Conservation (phyloP, 2,329 filamentous ascomycete species). For the Fusarium gaditjirri region DNA sequence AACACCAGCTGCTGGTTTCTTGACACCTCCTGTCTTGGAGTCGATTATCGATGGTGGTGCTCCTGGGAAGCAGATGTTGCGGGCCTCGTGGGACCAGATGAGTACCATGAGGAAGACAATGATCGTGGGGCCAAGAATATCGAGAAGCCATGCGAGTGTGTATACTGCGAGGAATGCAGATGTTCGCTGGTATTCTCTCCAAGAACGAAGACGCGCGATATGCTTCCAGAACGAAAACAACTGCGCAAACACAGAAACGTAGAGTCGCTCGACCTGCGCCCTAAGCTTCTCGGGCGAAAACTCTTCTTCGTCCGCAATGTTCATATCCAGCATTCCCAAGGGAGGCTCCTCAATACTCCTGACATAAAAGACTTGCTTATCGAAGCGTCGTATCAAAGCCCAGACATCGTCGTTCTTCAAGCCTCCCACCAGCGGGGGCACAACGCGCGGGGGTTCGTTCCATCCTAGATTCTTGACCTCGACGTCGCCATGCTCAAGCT, state of each 20-base stretch:
- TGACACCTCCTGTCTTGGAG: conserved; percentile 74
- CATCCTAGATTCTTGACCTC: conserved; percentile 77
- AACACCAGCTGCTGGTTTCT: conserved; percentile 80
- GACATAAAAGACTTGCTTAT: conserved; percentile 76
- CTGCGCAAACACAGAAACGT: conserved; percentile 80
- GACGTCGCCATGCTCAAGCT: conserved; percentile 59
- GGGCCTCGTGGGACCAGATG: conserved; percentile 71
- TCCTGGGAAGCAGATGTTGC: conserved; percentile 76
- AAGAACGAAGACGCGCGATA: conserved; percentile 79
- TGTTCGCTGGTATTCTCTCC: conserved; percentile 78
- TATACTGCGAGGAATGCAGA: conserved; percentile 68
- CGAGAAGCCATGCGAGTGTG: conserved; percentile 74
- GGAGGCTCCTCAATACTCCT: conserved; percentile 66
- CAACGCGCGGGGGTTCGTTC: conserved; percentile 68
- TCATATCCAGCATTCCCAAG: conserved; percentile 79
- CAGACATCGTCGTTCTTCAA: conserved; percentile 79
- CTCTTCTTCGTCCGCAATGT: conserved; percentile 83
- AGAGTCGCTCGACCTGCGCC: conserved; percentile 80
- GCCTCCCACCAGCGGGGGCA: conserved; percentile 73
- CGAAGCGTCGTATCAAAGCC: conserved; percentile 77
- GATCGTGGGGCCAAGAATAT: conserved; percentile 74
- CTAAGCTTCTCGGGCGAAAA: conserved; percentile 87
- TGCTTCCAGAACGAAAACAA: conserved; percentile 77
- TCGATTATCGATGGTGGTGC: conserved; percentile 80
- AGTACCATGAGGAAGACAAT: conserved; percentile 70